Percentiles rank a stretch among this genome's conserved stretches.
Evolutionary conservation across 169 alveolate genomes (phyloP).

Genomic region (Cryptosporidium andersoni): DNA sequence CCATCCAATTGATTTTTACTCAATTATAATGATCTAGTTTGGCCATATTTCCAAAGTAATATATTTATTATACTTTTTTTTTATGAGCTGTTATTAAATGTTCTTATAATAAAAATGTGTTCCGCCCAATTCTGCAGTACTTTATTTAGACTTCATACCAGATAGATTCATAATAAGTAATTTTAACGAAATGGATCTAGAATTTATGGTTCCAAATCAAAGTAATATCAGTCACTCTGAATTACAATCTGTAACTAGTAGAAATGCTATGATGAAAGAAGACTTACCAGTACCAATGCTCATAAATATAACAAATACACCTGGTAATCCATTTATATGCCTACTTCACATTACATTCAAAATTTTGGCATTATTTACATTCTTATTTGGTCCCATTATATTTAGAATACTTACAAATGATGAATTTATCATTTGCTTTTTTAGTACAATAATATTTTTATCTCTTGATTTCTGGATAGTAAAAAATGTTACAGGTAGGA

Average conservation of each 20-base stretch:
- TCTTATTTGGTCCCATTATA: conserved; percentile 76
- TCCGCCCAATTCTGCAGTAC: too few species aligned
- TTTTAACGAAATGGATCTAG: conserved; percentile 35
- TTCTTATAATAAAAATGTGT: too few species aligned
- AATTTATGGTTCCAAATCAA: conserved; percentile 47
- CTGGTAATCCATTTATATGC: conserved; percentile 79
- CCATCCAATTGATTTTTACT: too few species aligned
- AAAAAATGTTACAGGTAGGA: conserved; percentile 84
- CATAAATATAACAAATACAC: conserved; percentile 1
- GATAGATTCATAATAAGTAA: too few species aligned
- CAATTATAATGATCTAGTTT: too few species aligned
- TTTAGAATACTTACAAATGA: conserved; percentile 43
- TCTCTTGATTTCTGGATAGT: conserved; percentile 85
- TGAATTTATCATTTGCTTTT: conserved; percentile 77
- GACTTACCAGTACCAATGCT: background rate
- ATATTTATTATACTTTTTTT: conserved; percentile 1
- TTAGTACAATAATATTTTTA: conserved; percentile 74
- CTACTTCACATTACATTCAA: conserved; percentile 78
- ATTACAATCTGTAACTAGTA: background rate
- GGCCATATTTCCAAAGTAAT: background rate
- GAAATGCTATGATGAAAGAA: conserved; percentile 56
- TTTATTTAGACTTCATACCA: too few species aligned
- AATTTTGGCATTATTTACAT: conserved; percentile 75
- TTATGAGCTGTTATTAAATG: background rate
- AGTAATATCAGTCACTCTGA: conserved; percentile 2